These are phyloP conservation scores for Pichia sp. DNA, from an alignment of 1,139 yeast species.

Conservation along the genomic window DNA sequence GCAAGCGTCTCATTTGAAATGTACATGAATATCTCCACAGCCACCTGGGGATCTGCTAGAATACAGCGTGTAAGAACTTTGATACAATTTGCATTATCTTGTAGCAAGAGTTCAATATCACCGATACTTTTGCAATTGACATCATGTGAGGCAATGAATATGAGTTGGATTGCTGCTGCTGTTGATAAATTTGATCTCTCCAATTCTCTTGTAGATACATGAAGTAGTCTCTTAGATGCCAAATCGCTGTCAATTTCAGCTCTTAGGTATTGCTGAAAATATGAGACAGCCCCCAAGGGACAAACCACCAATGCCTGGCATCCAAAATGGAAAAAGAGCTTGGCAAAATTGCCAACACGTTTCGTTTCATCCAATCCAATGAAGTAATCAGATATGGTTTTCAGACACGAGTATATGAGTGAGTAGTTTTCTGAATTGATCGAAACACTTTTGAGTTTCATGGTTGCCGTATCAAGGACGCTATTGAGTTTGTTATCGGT, in stretches of 20 bases:
- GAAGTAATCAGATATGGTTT: background rate
- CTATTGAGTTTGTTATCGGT: no score
- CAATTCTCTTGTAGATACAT: background rate
- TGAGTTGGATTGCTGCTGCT: background rate
- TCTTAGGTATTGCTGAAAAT: background rate
- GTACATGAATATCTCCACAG: conserved; percentile 6
- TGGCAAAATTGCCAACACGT: conserved; percentile 20
- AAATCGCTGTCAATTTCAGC: background rate
- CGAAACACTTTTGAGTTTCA: conserved; percentile 3
- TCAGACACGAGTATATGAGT: background rate
- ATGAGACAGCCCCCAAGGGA: background rate
- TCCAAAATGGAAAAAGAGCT: conserved; percentile 17
- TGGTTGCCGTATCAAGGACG: conserved; percentile 4
- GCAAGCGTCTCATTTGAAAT: conserved; percentile 17
- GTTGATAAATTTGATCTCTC: background rate
- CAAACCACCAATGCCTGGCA: conserved; percentile 1
- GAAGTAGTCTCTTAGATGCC: background rate
- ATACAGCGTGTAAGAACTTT: conserved; percentile 2
- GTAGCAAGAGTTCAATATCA: background rate
- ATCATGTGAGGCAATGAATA: background rate
- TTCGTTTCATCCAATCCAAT: conserved; percentile 5
- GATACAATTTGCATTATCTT: background rate
- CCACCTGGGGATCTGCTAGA: background rate
- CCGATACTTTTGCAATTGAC: background rate
- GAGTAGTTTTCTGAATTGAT: background rate